Percentiles rank a stretch among this genome's conserved stretches.
Evolutionary conservation across 192 early-diverging fungal genomes (phyloP).

Genomic region (Coemansia sp.): DNA sequence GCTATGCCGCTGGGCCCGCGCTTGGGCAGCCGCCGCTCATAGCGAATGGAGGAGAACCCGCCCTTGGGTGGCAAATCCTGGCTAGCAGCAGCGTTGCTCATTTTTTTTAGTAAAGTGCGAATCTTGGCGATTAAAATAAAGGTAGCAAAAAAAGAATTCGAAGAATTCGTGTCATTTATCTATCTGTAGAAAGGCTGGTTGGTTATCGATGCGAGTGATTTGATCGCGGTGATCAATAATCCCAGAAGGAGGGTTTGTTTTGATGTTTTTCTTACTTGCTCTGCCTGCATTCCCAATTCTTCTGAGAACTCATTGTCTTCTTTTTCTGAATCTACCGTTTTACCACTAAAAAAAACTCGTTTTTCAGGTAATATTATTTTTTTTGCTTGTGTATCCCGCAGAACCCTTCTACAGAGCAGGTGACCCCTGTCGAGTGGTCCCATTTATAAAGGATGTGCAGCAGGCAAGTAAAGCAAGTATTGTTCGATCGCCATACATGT

Average conservation of each 20-base stretch:
- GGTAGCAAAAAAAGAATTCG: no score
- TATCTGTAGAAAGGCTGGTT: no score
- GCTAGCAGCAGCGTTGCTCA: slow-evolving; percentile 14
- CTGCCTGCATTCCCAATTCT: neutral
- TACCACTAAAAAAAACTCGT: no score
- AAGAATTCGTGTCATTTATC: no score
- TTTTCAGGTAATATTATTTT: no score
- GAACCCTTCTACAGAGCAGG: no score
- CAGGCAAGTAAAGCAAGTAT: neutral
- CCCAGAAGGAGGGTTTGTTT: neutral
- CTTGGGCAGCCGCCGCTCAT: slow-evolving; percentile 85
- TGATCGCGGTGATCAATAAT: neutral
- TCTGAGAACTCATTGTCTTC: no score
- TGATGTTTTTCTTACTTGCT: neutral
- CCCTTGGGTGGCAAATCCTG: slow-evolving; percentile 52
- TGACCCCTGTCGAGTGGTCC: no score
- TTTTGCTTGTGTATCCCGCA: no score
- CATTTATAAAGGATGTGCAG: neutral
- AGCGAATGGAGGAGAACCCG: slow-evolving; percentile 78
- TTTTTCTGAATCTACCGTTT: no score
- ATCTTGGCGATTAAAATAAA: no score
- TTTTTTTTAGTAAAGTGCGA: no score
- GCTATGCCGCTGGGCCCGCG: slow-evolving; percentile 87
- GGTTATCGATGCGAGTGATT: neutral
- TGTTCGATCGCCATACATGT: neutral